phyloP scores from a whole-genome alignment of 371 early-diverging fungal genomes.

The Mortierella sp. region DNA sequence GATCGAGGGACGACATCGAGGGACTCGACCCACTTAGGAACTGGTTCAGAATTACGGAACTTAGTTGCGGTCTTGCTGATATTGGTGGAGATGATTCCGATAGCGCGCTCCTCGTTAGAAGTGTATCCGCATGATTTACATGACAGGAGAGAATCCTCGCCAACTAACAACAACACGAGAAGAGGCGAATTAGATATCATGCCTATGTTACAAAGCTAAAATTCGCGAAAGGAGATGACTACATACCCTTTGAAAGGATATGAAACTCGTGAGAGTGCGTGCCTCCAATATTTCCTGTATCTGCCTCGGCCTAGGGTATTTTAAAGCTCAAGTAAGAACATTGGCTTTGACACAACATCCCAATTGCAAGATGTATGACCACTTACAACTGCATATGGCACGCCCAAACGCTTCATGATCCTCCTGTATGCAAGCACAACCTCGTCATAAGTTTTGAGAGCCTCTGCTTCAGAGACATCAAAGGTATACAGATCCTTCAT shows the following conservation, averaged over 20 bases:
- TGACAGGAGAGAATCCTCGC: slow-evolving; percentile 85
- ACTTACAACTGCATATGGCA: slow-evolving; percentile 81
- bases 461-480: slow-evolving; percentile 77
- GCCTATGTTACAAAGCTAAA: neutral
- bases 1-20: slow-evolving; percentile 39
- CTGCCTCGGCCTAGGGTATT: slow-evolving; percentile 85
- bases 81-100: slow-evolving; percentile 33
- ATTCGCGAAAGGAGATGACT: no score
- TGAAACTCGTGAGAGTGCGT: slow-evolving; percentile 92
- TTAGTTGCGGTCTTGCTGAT: slow-evolving; percentile 40
- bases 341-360: neutral
- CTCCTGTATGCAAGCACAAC: slow-evolving; percentile 79
- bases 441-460: slow-evolving; percentile 78
- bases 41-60: slow-evolving; percentile 44
- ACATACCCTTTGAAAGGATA: slow-evolving; percentile 72
- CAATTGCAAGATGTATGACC: neutral
- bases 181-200: neutral
- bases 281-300: slow-evolving; percentile 94
- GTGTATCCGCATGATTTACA: slow-evolving; percentile 82
- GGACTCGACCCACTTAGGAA: slow-evolving; percentile 57
- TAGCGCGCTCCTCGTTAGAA: slow-evolving; percentile 84
- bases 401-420: slow-evolving; percentile 80
- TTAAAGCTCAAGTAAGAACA: neutral
- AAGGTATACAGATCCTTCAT: slow-evolving; percentile 97
- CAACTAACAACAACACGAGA: slow-evolving; percentile 57